Evolutionary conservation across 2,329 filamentous ascomycete genomes (phyloP).

Genomic region (Fonsecaea pedrosoi): DNA sequence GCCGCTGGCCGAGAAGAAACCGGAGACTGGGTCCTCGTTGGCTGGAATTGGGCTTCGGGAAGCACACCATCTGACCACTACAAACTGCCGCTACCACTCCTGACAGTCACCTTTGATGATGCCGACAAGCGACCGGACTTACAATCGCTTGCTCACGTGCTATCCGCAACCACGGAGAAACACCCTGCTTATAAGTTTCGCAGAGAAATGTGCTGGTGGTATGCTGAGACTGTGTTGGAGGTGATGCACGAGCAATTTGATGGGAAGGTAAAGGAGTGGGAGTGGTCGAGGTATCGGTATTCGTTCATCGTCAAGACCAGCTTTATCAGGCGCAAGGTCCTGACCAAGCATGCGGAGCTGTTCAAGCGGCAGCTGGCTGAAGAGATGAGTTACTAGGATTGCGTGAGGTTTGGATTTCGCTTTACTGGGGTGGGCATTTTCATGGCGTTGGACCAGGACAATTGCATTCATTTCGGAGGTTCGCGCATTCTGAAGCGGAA

Average conservation of each 20-base stretch:
- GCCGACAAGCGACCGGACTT: conserved; percentile 20
- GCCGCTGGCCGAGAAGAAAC: conserved; percentile 34
- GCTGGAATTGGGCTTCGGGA: conserved; percentile 31
- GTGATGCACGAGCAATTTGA: conserved; percentile 29
- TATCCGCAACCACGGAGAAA: conserved; percentile 26
- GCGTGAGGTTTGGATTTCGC: background rate
- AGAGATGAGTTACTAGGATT: conserved; percentile 30
- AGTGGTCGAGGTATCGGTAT: conserved; percentile 35
- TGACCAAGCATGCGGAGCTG: conserved; percentile 29
- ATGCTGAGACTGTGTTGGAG: conserved; percentile 33
- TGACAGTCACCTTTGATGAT: conserved; percentile 32
- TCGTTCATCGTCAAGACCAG: conserved; percentile 36
- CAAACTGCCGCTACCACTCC: conserved; percentile 34
- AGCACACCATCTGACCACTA: conserved; percentile 33
- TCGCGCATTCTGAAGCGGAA: background rate
- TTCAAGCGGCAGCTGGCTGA: conserved; percentile 30
- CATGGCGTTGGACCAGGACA: background rate
- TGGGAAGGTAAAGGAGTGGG: conserved; percentile 34
- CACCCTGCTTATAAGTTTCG: conserved; percentile 29
- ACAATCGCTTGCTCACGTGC: conserved; percentile 23
- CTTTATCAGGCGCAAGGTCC: conserved; percentile 25
- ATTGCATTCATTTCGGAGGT: background rate
- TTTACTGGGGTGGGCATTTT: background rate
- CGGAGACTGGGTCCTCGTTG: conserved; percentile 34
- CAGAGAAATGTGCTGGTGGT: conserved; percentile 39